Base-by-base conservation (phyloP, 345 rosid species). In the Hirschfeldia incana region DNA sequence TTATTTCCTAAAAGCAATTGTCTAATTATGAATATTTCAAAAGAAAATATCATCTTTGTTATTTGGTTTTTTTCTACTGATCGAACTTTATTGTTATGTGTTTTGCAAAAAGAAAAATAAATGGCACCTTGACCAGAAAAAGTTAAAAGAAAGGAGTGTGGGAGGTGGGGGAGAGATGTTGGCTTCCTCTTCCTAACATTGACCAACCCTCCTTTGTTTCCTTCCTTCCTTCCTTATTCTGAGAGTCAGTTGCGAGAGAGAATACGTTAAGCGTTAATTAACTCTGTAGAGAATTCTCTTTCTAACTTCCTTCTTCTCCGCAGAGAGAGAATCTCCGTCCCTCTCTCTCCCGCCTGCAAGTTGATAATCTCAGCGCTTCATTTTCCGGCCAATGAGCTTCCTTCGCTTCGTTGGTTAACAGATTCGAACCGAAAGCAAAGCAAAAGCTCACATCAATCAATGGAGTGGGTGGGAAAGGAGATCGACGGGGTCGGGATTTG, bases 381-480 rank as follows among this genome's bases (percentile, higher is more conserved):
- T 13, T 13, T 46, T 72, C 46, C 62, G 46, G 29, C 46, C 13
- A 12, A 59, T 67, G 62, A 57, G 28, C 36, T 33, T 33, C 36
- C 36, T 33, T 33, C 66, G 62, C 59, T 67, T 33, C 55, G 36
- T 66, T 66, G 39, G 63, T 33, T 29, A 4, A 46, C 32, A 69
- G 67, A 70, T 80, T 73, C 80, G 75, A 37, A 2, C 32, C 32
- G 32, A 29, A 29, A 29, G 32, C 32, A 29, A 29, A 29, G 32
- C 32, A 29, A 29, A 29, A 70, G 69, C 29, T 65, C 26, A 51
- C 49, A 53, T 26, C 49, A 27, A 21, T 2, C 32, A 44, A 89
- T 89, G 93, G 94, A 92, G 75, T 89, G 84, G 58, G 82, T 90
- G n/a, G 97, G 95, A 21, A 83, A 86, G 76, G 88, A 73, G 74